Evolutionary conservation across 176 grass and related monocot genomes (phyloP), one percentile per base, ranked within the genome.

Genomic region (Oryza glumipatula): DNA sequence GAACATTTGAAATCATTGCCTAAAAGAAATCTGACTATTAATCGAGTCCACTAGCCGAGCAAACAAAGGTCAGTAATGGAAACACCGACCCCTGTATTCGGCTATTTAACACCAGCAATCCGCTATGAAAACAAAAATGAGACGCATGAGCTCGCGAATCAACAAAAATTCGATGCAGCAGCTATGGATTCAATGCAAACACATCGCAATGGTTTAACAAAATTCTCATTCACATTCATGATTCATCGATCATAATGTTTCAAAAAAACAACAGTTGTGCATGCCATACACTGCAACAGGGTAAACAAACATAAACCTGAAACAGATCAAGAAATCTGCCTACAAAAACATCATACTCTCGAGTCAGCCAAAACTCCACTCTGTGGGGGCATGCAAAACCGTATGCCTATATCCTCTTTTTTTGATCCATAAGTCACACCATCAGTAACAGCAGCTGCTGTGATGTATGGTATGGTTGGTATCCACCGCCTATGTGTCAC

Each of bases 351-450:
- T 30, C 47, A 43, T 51, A 80, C 76, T 64, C 49, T 64, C 49
- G 7, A 69, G 76, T 73, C n/a, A 48, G 76, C 39, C 76, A 79
- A 61, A 77, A 85, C 15, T 19, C 76, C 58, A 45, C 3, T 76
- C 60, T 78, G 45, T 72, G 11, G 24, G 23, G 65, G 30, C 52
- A 83, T 56, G 6, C 33, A 41, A 68, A 19, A 23, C 68, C 72
- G 36, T 77, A 82, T 73, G 54, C 60, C 35, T 78, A 47, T 45
- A 84, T 74, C 83, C 58, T 74, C 68, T 32, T 78, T 32, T 32
- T 3, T 32, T 44, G 63, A 26, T 26, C 46, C 68, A 56, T 72
- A 44, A 67, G 60, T 67, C 10, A 65, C 10, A 65, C 68, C 74
- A 54, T 23, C 70, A 68, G 76, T 60, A 72, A 73, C 63, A 80